These are phyloP conservation scores for Beta lomatogona DNA, from an alignment of 179 eudicot genomes.

Conservation along the genomic window DNA sequence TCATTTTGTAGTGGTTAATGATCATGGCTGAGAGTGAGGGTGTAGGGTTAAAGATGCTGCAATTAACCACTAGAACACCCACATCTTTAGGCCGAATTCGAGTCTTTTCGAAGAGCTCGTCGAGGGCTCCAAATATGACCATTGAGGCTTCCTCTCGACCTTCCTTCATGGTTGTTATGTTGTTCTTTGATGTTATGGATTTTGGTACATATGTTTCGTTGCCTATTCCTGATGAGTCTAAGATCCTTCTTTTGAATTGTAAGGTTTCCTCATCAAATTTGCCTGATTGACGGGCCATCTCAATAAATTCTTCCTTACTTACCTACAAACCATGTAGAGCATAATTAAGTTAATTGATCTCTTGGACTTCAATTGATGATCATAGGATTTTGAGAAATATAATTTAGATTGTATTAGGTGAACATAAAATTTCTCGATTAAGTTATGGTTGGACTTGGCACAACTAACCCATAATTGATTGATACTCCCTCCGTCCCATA, in stretches of 20 bases:
- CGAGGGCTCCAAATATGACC: conserved; percentile 92
- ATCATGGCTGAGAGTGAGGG: conserved; percentile 97
- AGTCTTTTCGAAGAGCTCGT: conserved; percentile 84
- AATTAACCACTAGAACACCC: conserved; percentile 89
- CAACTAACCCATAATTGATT: too few species aligned
- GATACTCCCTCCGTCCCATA: too few species aligned
- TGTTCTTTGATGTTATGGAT: conserved; percentile 48
- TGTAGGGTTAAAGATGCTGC: conserved; percentile 96
- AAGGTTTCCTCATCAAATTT: conserved; percentile 75
- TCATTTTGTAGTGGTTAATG: conserved; percentile 92
- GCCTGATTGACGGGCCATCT: conserved; percentile 73
- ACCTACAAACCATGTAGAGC: conserved; percentile 40
- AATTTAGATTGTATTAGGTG: too few species aligned
- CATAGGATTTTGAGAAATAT: too few species aligned
- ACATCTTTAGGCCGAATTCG: conserved; percentile 74
- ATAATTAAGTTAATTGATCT: too few species aligned
- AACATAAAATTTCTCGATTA: too few species aligned
- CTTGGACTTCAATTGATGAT: too few species aligned
- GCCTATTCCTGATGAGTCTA: conserved; percentile 76
- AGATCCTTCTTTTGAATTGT: conserved; percentile 60
- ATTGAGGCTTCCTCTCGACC: conserved; percentile 80
- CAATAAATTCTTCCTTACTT: conserved; percentile 69
- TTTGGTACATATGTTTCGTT: conserved; percentile 86
- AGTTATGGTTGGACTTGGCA: too few species aligned
- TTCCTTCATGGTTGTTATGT: conserved; percentile 76